Evolutionary conservation across 768 basidiomycete species (phyloP).

Genomic region (Albatrellus ellisii): DNA sequence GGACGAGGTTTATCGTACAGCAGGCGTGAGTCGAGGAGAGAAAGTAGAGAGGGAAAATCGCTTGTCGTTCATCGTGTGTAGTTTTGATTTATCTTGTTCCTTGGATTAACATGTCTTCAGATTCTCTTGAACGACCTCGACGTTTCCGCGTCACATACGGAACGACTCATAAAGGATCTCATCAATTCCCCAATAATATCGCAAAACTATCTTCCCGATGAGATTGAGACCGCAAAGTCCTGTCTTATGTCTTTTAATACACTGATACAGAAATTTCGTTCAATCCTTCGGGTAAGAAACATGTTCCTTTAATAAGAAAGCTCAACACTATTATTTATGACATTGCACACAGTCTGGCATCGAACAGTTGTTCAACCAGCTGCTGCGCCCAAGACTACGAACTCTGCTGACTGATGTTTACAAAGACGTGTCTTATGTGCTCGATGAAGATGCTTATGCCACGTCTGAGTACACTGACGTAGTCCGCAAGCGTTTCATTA

Average conservation of each 20-base stretch:
- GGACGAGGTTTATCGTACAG: slow-evolving; percentile 72
- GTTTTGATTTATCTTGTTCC: neutral
- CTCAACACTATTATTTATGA: slow-evolving; percentile 1
- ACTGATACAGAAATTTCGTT: slow-evolving; percentile 53
- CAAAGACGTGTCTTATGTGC: slow-evolving; percentile 75
- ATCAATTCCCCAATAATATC: slow-evolving; percentile 35
- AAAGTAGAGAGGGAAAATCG: slow-evolving; percentile 74
- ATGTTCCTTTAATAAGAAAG: neutral
- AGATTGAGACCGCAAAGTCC: slow-evolving; percentile 36
- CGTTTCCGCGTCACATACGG: slow-evolving; percentile 79
- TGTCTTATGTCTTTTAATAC: slow-evolving; percentile 36
- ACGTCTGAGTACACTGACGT: slow-evolving; percentile 76
- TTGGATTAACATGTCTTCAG: slow-evolving; percentile 27
- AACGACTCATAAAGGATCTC: slow-evolving; percentile 63
- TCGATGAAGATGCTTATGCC: slow-evolving; percentile 83
- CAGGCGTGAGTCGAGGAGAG: slow-evolving; percentile 42
- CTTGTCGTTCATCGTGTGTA: slow-evolving; percentile 67
- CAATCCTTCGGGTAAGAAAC: slow-evolving; percentile 51
- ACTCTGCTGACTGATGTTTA: slow-evolving; percentile 79
- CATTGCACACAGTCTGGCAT: slow-evolving; percentile 51
- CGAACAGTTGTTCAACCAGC: slow-evolving; percentile 92
- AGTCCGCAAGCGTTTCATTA: slow-evolving; percentile 82
- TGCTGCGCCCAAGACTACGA: slow-evolving; percentile 78
- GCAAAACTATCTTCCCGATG: slow-evolving; percentile 54
- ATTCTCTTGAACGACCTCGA: slow-evolving; percentile 91